Evolutionary conservation across 495 filamentous ascomycete species (phyloP).

Genomic region (Aspergillus leporis): DNA sequence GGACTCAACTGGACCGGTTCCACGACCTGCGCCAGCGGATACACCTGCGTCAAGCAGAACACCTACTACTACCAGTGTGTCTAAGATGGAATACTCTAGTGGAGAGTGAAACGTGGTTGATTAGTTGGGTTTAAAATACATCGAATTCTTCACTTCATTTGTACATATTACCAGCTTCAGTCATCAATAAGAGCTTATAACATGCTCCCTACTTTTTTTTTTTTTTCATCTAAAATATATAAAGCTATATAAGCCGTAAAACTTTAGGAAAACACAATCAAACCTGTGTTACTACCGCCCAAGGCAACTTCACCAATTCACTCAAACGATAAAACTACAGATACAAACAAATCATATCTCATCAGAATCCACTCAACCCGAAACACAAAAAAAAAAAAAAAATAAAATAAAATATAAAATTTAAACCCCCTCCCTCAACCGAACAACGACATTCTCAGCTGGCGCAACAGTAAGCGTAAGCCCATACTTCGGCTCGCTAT

Average conservation of each 20-base stretch:
- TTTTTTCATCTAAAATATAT: too few species aligned
- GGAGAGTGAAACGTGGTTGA: not conserved
- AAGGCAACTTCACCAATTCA: too few species aligned
- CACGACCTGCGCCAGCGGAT: slow-evolving; percentile 45
- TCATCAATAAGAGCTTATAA: not conserved
- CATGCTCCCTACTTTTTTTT: not conserved
- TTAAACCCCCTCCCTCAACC: not conserved
- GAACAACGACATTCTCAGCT: not conserved
- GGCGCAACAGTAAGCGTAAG: slow-evolving; percentile 1
- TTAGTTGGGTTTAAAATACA: not conserved
- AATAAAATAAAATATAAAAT: not conserved
- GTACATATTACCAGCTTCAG: slow-evolving; percentile 5
- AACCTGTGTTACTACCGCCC: too few species aligned
- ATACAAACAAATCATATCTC: too few species aligned
- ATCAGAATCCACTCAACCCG: not conserved
- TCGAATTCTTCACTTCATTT: not conserved
- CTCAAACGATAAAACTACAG: too few species aligned
- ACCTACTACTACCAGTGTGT: slow-evolving; percentile 55
- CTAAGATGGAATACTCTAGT: slow-evolving; percentile 16
- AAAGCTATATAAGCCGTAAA: too few species aligned
- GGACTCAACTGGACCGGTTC: slow-evolving; percentile 50
- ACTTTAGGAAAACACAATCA: too few species aligned
- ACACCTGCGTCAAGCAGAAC: slow-evolving; percentile 47
- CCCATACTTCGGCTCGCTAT: not conserved
- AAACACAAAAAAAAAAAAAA: not conserved